A percentile compares a stretch with the other conserved stretches of the same genome.
These are phyloP conservation scores for Coemansia aciculifera DNA, from an alignment of 192 early-diverging fungal genomes.

Conservation along the genomic window DNA sequence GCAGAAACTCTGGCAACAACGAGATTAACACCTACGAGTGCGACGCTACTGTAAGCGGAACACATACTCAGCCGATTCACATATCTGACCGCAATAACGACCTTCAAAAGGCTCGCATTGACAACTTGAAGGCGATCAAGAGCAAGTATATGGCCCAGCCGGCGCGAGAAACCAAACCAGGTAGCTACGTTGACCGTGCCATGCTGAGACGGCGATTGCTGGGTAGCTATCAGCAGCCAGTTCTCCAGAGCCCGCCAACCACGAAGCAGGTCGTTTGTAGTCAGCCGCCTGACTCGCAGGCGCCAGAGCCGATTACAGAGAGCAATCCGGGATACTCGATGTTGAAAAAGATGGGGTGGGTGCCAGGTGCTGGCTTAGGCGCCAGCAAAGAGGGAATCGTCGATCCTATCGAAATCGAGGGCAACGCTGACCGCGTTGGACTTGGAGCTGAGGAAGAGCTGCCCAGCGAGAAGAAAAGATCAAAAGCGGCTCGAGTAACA, in stretches of 20 bases:
- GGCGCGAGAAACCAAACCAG: background rate
- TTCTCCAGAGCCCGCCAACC: background rate
- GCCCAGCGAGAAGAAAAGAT: conserved; percentile 9
- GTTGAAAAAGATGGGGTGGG: conserved; percentile 49
- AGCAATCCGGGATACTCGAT: conserved; percentile 36
- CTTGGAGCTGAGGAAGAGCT: conserved; percentile 16
- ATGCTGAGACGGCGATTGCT: conserved; percentile 18
- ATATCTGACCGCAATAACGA: background rate
- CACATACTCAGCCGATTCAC: background rate
- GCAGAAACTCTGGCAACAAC: conserved; percentile 57
- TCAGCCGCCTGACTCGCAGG: background rate
- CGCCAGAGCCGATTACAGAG: conserved; percentile 9
- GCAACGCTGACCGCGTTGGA: conserved; percentile 28
- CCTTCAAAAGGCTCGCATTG: conserved; percentile 20
- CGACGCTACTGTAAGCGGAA: background rate
- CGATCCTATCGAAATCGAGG: conserved; percentile 22
- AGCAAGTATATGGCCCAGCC: conserved; percentile 14
- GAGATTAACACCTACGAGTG: conserved; percentile 35
- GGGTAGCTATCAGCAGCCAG: background rate
- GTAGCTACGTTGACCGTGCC: conserved; percentile 34
- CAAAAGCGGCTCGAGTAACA: conserved; percentile 24
- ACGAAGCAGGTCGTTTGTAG: background rate
- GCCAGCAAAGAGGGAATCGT: conserved; percentile 24
- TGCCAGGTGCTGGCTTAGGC: conserved; percentile 44
- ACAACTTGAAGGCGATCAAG: conserved; percentile 28